Evolutionary conservation across 306 rosid genomes (phyloP), one percentile per base, ranked within the genome.

Genomic region (Pyrus betulifolia): DNA sequence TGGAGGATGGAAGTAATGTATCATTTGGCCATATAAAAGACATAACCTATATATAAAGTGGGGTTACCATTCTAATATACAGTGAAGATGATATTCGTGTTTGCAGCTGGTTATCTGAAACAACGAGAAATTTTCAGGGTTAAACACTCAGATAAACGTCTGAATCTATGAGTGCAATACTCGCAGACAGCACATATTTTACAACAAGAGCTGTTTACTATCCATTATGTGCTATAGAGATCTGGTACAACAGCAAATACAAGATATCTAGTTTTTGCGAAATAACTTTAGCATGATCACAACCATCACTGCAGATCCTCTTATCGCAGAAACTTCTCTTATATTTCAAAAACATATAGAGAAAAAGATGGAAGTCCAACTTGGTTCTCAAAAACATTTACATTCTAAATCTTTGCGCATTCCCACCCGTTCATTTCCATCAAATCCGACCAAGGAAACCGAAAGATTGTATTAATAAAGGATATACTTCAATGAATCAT

Each of bases 1-100:
- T 14, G 55, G 55, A 31, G 15, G 40, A 44, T 1, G 65, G 19
- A 27, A 23, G 6, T 17, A 11, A 5, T 9, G 31, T 15, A 63
- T 33, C 67, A 4, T 11, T 38, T 69, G 57, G 28, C 63, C 44
- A 21, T 6, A 58, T 42, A 42, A 69, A 58, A 57, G 28, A 55
- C 21, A 52, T 3, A 44, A 71, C 63, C 33, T 30, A 30, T 30
- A 30, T 30, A 30, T 28, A 30, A 45, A 74, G 46, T 51, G 59
- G 60, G 64, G 83, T 75, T 83, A 95, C 98, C 98, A 95, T 84
- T 95, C 97, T 71, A 95, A 89, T 79, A 95, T 95, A 83, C 98
- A 95, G 60, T 92, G 98, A 81, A 95, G 90, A 82, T 95, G 97
- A 81, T 92, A 95, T 78, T 95, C 97, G 74, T 95, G 97, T 72